These are phyloP conservation scores for Exutisphaerella laricina DNA, from an alignment of 2,329 filamentous ascomycete species.

Conservation along the genomic window DNA sequence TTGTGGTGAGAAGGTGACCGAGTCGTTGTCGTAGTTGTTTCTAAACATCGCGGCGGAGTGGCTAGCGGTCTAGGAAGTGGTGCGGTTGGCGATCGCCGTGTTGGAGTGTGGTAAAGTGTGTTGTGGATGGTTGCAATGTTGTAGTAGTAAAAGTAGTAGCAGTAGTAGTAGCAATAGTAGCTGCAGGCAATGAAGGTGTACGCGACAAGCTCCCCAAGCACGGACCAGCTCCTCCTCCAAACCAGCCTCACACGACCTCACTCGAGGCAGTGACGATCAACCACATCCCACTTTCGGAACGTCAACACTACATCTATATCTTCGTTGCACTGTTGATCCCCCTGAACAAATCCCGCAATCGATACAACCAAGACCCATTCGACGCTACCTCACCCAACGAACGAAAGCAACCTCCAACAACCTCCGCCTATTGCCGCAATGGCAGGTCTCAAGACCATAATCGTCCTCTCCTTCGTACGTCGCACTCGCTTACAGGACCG, in stretches of 20 bases:
- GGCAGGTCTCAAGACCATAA: constrained; percentile 97
- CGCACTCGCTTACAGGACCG: constrained; percentile 2
- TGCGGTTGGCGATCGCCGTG: neutral
- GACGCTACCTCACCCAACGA: neutral
- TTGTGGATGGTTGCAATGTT: too few relatives aligned
- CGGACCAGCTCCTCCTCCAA: neutral
- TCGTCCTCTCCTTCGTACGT: constrained; percentile 89
- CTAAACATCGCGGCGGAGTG: constrained; percentile 66
- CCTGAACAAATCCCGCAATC: too few relatives aligned
- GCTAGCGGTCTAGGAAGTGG: neutral
- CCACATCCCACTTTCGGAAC: neutral
- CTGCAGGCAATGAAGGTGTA: constrained; percentile 4
- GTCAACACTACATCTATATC: neutral
- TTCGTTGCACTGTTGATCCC: neutral
- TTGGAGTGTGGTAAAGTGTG: too few relatives aligned
- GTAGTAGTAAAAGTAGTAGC: too few relatives aligned
- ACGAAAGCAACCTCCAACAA: constrained; percentile 4
- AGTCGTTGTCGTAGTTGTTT: constrained; percentile 99
- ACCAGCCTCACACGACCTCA: neutral
- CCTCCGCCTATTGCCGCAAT: constrained; percentile 37
- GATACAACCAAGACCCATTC: too few relatives aligned
- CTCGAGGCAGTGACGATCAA: constrained; percentile 2
- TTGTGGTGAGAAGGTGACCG: constrained; percentile 98
- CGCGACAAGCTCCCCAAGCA: constrained; percentile 6
- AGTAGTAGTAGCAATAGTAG: too few relatives aligned